Base-by-base conservation (phyloP, 2,329 filamentous ascomycete genomes). In the Paracoccidioides brasiliensis region DNA sequence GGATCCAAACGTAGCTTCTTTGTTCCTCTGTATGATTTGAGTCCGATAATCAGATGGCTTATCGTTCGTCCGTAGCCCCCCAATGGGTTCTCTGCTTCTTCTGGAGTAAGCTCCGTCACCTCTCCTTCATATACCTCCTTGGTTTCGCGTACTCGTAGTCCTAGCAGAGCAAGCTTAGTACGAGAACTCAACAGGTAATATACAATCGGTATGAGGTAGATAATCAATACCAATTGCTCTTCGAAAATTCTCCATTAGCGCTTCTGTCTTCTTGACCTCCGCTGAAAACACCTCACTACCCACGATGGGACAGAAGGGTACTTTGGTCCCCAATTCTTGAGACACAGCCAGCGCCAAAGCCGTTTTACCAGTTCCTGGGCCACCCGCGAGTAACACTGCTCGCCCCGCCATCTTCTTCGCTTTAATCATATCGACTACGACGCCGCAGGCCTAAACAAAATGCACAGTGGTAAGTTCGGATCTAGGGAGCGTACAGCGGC, bases 121-220 rank as follows among this genome's bases (percentile, higher is more conserved):
- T 98, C 93, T 68, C 93, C 93, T 75, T 98, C 93, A 74, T 97
- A 98, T 57, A 98, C 91, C 74, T 98, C 93, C 74, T 98, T 98
- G 53, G 91, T 96, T 78, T 98, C 93, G 66, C 93, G 89, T 62
- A 98, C 93, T 69, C 95, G 90, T 63, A 98, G 80, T 38, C 80
- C 79, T 81, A 57, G 30, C 46, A 33, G 43, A 30, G 51, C 1
- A 9, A 58, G 69, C 61, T 54, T 46, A 52, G n/a, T 3, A 28
- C 15, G 9, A 45, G 28, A 6, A 28, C 33, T n/a, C 5, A 46
- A 22, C 14, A 54, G 15, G 4, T 12, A n/a, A 28, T 38, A 15
- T 33, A 33, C 33, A 10, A 8, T 14, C 12, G 28, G 45, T 5
- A 33, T 28, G 22, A 3, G 14, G 30, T 28, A 9, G 30, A 55